Conservation (phyloP, 1,284 basidiomycete genomes). For the Agaricales sp. region DNA sequence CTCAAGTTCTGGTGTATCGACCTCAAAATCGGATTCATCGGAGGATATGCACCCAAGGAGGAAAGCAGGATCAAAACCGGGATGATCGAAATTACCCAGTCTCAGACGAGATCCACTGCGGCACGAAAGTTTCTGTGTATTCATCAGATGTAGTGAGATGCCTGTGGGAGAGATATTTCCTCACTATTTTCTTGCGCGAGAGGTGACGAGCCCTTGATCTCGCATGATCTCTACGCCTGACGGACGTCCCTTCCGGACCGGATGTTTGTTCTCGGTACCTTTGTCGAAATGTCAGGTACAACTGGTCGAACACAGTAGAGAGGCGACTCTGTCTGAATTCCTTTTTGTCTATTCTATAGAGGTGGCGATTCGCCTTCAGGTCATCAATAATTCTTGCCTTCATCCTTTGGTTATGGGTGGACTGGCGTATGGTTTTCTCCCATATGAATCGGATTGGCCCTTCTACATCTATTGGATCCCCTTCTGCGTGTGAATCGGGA, state of each 20-base stretch:
- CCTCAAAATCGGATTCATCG: conserved; percentile 57
- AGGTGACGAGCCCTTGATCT: conserved; percentile 51
- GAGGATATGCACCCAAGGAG: conserved; percentile 70
- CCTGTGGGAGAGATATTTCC: conserved; percentile 14
- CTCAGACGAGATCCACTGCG: conserved; percentile 47
- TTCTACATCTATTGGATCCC: conserved; percentile 25
- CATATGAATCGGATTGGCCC: conserved; percentile 64
- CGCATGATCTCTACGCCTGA: conserved; percentile 41
- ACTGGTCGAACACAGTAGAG: conserved; percentile 57
- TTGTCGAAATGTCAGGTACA: conserved; percentile 54
- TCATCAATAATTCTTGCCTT: conserved; percentile 50
- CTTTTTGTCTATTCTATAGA: conserved; percentile 51
- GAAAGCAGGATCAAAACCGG: conserved; percentile 55
- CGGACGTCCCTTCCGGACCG: conserved; percentile 25
- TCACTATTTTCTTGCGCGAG: conserved; percentile 49
- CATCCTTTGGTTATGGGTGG: conserved; percentile 60
- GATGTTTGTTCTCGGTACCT: conserved; percentile 55
- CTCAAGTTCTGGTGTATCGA: conserved; percentile 14
- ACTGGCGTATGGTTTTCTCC: conserved; percentile 64
- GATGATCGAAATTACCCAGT: conserved; percentile 40
- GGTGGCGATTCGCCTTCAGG: conserved; percentile 38
- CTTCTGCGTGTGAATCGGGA: conserved; percentile 51
- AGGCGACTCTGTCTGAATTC: conserved; percentile 57
- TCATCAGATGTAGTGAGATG: conserved; percentile 4
- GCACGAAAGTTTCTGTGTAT: conserved; percentile 49